Percentiles rank a stretch among this genome's conserved stretches.
These are phyloP conservation scores for Pythium guiyangense DNA, from an alignment of 352 stramenopile genomes.

Conservation along the genomic window DNA sequence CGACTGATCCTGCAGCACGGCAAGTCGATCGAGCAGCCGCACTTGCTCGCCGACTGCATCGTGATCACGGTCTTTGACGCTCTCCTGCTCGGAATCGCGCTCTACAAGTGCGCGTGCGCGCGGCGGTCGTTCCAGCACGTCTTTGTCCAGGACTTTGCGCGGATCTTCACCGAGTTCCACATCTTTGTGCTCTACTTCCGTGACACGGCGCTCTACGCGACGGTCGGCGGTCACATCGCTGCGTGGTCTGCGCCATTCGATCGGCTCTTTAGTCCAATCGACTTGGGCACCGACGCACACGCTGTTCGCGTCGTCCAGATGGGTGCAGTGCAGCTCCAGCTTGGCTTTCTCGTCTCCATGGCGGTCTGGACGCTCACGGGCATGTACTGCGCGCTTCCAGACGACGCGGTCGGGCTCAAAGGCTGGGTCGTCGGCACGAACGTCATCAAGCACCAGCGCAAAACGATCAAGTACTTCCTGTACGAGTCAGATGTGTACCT, in stretches of 20 bases:
- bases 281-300: constrained; percentile 3
- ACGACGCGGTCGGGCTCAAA: constrained; percentile 14
- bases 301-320: constrained; percentile 14
- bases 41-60: constrained; percentile 18
- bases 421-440: constrained; percentile 17
- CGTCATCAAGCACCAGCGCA: constrained; percentile 4
- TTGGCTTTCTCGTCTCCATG: constrained; percentile 27
- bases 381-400: constrained; percentile 31
- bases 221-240: constrained; percentile 24
- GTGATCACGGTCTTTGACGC: constrained; percentile 20
- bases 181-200: constrained; percentile 39
- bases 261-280: constrained; percentile 14
- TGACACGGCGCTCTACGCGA: constrained; percentile 23
- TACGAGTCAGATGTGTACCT: constrained; percentile 32
- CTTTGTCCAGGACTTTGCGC: constrained; percentile 35
- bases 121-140: constrained; percentile 25
- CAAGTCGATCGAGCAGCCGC: constrained; percentile 10
- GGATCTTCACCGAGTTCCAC: constrained; percentile 35
- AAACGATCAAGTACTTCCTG: constrained; percentile 34
- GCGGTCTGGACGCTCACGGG: constrained; percentile 21
- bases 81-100: constrained; percentile 16
- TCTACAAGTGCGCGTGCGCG: constrained; percentile 21
- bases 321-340: constrained; percentile 22
- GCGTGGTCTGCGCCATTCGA: constrained; percentile 27
- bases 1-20: constrained; percentile 14